Conservation (phyloP, 2,329 filamentous ascomycete genomes). For the Alternaria brassicae region DNA sequence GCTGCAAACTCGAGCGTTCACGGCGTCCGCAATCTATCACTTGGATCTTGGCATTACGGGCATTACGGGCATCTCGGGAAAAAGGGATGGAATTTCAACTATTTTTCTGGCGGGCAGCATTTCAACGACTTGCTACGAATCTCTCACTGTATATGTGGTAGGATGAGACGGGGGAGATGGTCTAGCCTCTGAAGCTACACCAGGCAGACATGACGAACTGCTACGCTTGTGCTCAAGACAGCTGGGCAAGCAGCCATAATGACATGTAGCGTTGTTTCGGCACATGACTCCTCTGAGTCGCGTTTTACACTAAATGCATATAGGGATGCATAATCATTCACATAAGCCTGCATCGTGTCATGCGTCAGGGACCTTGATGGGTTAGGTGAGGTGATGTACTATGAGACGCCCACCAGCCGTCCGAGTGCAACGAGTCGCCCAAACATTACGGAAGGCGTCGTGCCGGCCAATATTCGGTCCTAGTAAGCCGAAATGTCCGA, state of each 20-base stretch:
- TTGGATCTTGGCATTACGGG: slow-evolving; percentile 14
- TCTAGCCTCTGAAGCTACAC: background rate
- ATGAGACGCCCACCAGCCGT: background rate
- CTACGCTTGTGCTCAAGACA: background rate
- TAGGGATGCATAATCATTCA: background rate
- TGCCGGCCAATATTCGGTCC: slow-evolving; percentile 3
- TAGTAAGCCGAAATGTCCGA: background rate
- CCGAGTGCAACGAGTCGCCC: background rate
- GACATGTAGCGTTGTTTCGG: background rate
- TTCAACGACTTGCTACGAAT: slow-evolving; percentile 22
- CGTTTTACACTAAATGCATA: background rate
- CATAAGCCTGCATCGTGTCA: slow-evolving; percentile 2
- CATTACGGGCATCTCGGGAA: slow-evolving; percentile 13
- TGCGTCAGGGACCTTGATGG: background rate
- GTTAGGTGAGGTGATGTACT: background rate
- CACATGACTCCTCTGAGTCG: background rate
- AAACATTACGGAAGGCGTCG: background rate
- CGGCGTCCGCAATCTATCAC: slow-evolving; percentile 6
- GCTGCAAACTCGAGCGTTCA: slow-evolving; percentile 9
- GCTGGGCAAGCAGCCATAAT: slow-evolving; percentile 6
- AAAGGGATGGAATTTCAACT: slow-evolving; percentile 7
- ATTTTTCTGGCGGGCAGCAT: slow-evolving; percentile 13
- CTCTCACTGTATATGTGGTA: slow-evolving; percentile 23
- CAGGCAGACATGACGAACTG: slow-evolving; percentile 1
- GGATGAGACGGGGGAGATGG: slow-evolving; percentile 1